Base-by-base conservation (phyloP, 2,329 filamentous ascomycete genomes). In the Penicillium sp. region DNA sequence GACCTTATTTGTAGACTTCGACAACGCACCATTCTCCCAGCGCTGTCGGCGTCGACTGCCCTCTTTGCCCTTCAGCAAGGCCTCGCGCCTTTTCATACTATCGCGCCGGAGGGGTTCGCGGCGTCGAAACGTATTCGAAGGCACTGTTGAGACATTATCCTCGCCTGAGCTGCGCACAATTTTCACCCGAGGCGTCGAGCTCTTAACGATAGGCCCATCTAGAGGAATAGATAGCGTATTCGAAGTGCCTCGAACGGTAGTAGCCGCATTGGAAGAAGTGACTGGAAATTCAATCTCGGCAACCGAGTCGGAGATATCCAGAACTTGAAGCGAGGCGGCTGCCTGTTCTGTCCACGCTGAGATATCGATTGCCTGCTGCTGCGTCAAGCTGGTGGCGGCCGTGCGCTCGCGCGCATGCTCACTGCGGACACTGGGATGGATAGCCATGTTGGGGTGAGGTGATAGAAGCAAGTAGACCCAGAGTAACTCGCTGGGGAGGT, bases 1-100 rank as follows among this genome's bases (percentile, higher is more conserved):
- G 47, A 35, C 24, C 23, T n/a, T 16, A 33, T 3, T 12, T 16
- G 21, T 20, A 21, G n/a, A 42, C n/a, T 16, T 23, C 40, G 65
- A 43, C 18, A 21, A 50, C 74, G 62, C 81, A 95, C 91, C 90
- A 73, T 97, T 99, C 78, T 99, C 94, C 91, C 92, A 97, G 56
- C 93, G 83, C 65, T 93, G 87, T 50, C 93, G 82, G 66, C 93
- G 86, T 35, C 93, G 83, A 65, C 85, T 93, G 33, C 93, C 93
- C 72, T 97, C 91, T 64, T 95, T 96, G 56, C 93, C 93, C 76
- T 91, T 95, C 30, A 94, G 79, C 52, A 96, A 69, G 2, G 86
- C 83, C 62, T 96, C 91, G 18, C 92, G 85, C 52, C 83, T 74
- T 66, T 84, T 85, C 65, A 83, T 65, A 64, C 83, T 86, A 65